Conservation (phyloP, 495 filamentous ascomycete genomes). For the Penicillium desertorum region DNA sequence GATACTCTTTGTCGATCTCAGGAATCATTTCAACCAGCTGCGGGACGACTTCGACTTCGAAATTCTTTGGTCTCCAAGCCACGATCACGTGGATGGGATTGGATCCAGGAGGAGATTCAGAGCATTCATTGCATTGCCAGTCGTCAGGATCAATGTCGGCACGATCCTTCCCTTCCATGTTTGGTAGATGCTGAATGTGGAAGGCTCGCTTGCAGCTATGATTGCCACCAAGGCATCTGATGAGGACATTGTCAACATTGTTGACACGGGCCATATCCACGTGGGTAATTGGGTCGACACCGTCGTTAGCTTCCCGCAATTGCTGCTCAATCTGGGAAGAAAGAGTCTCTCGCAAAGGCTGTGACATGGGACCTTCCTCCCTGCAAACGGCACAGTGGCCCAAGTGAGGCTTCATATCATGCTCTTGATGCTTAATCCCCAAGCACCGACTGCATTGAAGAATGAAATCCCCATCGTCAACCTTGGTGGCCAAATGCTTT, state of each 20-base stretch:
- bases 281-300: conserved; percentile 68
- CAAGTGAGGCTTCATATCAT: conserved; percentile 64
- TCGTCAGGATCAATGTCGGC: conserved; percentile 58
- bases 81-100: conserved; percentile 61
- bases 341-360: conserved; percentile 66
- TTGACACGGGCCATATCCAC: conserved; percentile 67
- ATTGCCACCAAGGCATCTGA: conserved; percentile 59
- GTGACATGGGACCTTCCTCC: conserved; percentile 58
- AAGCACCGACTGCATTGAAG: conserved; percentile 89
- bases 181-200: conserved; percentile 74
- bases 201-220: conserved; percentile 69
- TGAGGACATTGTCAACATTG: conserved; percentile 71
- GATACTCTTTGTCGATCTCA: conserved; percentile 80
- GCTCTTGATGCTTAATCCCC: conserved; percentile 62
- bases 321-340: conserved; percentile 79
- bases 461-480: conserved; percentile 72
- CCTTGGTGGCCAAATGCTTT: conserved; percentile 93
- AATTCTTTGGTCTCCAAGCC: conserved; percentile 75
- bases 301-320: conserved; percentile 70
- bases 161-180: conserved; percentile 31
- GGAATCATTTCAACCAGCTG: conserved; percentile 53
- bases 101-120: conserved; percentile 50
- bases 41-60: conserved; percentile 41
- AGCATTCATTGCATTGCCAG: conserved; percentile 79
- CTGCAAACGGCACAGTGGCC: conserved; percentile 70